Base-by-base conservation (phyloP, 805 yeast species). In the Saturnispora saitoi region DNA sequence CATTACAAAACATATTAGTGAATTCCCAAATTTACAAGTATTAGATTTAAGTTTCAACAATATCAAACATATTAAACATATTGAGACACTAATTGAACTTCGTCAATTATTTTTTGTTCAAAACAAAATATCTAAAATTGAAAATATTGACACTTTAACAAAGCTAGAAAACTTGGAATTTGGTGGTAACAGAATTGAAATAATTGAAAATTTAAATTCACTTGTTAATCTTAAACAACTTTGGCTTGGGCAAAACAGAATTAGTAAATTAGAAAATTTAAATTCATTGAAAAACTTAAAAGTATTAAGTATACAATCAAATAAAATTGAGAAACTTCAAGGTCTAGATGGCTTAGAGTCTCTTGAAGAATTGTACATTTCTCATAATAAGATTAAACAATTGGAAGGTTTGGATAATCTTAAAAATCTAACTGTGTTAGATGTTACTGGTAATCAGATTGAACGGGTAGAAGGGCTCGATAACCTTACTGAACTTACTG, bases 161-260 rank as follows among this genome's bases (percentile, higher is more conserved):
- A 70, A 77, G 17, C 65, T 93, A 54, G 75, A 67, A 46, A 85
- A 83, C 55, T 68, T 93, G 48, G 99, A 93, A 65, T 71, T 93
- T 37, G 99, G 98, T 11, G 99, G 97, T 22, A 93, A 93, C 65
- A 73, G 79, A 50, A 75, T 88, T 42, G 72, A 77, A 40, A 64
- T 58, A 37, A 79, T 85, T 41, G 83, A 80, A 53, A 77, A 78
- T 37, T 61, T 90, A 56, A 72, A 73, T 19, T 64, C 67, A 0
- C 69, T 91, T 50, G 68, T 66, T 0, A 76, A 73, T 44, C 67
- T 93, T 40, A 77, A 78, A 54, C 85, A 90, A 61, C 69, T 93
- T 42, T 93, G 98, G 99, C 70, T 93, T 38, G 99, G 98, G 42
- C 88, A 89, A 60, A 93, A 93, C 65, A 75, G 76, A 53, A 86